Conservation (phyloP, 2,329 filamentous ascomycete species). For the Fusarium phyllophilum region DNA sequence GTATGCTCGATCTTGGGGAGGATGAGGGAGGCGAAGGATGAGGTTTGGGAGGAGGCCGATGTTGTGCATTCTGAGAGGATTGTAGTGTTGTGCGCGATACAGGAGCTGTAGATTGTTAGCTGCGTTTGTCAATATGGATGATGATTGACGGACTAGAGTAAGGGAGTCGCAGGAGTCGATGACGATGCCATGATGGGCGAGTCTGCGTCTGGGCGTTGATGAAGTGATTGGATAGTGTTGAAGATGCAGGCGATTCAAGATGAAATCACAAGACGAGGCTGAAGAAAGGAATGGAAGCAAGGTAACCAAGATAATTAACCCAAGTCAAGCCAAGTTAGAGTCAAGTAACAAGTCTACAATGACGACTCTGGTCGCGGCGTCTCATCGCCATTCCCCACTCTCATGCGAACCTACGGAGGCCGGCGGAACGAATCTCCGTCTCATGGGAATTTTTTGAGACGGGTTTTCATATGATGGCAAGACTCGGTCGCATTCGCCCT, state of each 20-base stretch:
- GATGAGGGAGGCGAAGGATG: conserved; percentile 89
- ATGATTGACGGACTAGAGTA: conserved; percentile 72
- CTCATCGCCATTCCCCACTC: conserved; percentile 42
- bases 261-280: background rate
- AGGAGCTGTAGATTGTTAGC: conserved; percentile 69
- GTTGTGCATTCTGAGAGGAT: conserved; percentile 94
- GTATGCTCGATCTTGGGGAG: conserved; percentile 92
- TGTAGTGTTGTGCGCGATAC: conserved; percentile 92
- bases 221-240: background rate
- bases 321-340: background rate
- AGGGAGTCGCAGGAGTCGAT: conserved; percentile 72
- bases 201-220: background rate
- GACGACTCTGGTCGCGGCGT: conserved; percentile 30
- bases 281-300: conserved; percentile 3
- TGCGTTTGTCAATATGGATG: background rate
- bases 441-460: conserved; percentile 37
- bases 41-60: conserved; percentile 82
- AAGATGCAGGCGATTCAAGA: background rate
- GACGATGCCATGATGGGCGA: conserved; percentile 72
- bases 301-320: background rate
- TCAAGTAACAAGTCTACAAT: conserved; percentile 29
- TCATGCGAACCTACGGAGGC: background rate
- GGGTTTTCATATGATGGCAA: conserved; percentile 29
- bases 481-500: conserved; percentile 1
- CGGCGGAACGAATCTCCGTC: conserved; percentile 39